A percentile compares a stretch with the other conserved stretches of the same genome.
Conservation (phyloP, 495 filamentous ascomycete species). For the Aspergillus olivimuriae region DNA sequence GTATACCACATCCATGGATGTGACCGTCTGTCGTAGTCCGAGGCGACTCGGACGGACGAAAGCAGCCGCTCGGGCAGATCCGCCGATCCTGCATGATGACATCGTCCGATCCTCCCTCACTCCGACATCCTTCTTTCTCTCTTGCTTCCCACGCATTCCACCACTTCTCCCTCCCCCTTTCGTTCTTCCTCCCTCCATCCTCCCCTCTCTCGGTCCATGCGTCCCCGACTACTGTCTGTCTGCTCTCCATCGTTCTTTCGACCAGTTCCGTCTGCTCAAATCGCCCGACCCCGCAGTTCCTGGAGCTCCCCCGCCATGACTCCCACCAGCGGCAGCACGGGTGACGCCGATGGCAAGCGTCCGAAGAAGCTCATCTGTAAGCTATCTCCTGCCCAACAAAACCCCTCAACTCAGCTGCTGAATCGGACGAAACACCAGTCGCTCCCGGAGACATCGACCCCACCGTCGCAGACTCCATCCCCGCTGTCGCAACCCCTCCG, state of each 20-base stretch:
- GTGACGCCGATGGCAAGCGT: constrained; percentile 12
- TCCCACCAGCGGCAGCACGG: not conserved
- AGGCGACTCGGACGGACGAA: too few relatives aligned
- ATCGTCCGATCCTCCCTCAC: too few relatives aligned
- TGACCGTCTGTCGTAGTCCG: too few relatives aligned
- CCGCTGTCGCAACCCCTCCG: constrained; percentile 16
- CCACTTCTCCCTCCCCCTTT: not conserved
- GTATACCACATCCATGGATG: too few relatives aligned
- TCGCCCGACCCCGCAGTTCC: not conserved
- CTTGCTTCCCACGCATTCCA: too few relatives aligned
- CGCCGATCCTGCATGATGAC: too few relatives aligned
- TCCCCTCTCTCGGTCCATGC: constrained; percentile 2
- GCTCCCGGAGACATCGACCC: constrained; percentile 38
- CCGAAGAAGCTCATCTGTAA: constrained; percentile 45
- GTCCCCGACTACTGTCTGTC: not conserved
- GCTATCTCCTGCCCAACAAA: constrained; percentile 2
- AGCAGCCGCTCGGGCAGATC: too few relatives aligned
- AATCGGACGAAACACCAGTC: too few relatives aligned
- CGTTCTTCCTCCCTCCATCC: not conserved
- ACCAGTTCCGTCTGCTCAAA: not conserved
- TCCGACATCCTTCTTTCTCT: too few relatives aligned
- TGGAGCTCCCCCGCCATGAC: constrained; percentile 3
- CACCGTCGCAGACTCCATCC: constrained; percentile 10
- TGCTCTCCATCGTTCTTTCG: not conserved
- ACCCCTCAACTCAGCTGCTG: constrained; percentile 9